These are phyloP conservation scores for Barnettozyma botsteinii DNA, from an alignment of 805 yeast genomes.

Conservation along the genomic window DNA sequence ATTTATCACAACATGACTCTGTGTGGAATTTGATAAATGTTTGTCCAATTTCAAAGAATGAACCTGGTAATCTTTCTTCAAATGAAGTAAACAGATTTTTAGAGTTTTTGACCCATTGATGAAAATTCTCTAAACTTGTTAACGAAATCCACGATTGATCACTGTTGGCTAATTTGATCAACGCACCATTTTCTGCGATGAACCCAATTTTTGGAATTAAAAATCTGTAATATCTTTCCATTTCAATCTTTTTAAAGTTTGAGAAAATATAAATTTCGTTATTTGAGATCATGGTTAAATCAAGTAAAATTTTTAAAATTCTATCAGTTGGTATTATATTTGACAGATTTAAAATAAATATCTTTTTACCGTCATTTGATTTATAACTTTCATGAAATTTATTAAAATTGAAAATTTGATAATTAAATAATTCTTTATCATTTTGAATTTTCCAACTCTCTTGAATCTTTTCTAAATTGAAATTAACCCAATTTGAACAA, in stretches of 20 bases:
- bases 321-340: slow-evolving; percentile 54
- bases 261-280: slow-evolving; percentile 72
- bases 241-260: slow-evolving; percentile 53
- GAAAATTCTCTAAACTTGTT: slow-evolving; percentile 13
- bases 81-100: slow-evolving; percentile 49
- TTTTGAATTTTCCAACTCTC: slow-evolving; percentile 46
- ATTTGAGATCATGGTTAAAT: slow-evolving; percentile 37
- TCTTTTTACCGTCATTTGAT: slow-evolving; percentile 27
- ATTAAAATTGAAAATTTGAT: slow-evolving; percentile 28
- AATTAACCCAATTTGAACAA: slow-evolving; percentile 66
- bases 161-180: slow-evolving; percentile 47
- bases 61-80: slow-evolving; percentile 76
- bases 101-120: slow-evolving; percentile 57
- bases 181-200: slow-evolving; percentile 89
- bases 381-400: slow-evolving; percentile 26
- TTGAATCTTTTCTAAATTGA: slow-evolving; percentile 49
- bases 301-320: slow-evolving; percentile 50
- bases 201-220: slow-evolving; percentile 62
- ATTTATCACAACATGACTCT: slow-evolving; percentile 30
- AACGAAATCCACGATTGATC: slow-evolving; percentile 23
- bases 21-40: slow-evolving; percentile 74
- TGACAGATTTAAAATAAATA: slow-evolving; percentile 41
- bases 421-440: slow-evolving; percentile 29
- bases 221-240: slow-evolving; percentile 64
- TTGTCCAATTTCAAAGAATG: slow-evolving; percentile 66